Conservation (phyloP, 352 stramenopile genomes). For the Discostella stelligera region DNA sequence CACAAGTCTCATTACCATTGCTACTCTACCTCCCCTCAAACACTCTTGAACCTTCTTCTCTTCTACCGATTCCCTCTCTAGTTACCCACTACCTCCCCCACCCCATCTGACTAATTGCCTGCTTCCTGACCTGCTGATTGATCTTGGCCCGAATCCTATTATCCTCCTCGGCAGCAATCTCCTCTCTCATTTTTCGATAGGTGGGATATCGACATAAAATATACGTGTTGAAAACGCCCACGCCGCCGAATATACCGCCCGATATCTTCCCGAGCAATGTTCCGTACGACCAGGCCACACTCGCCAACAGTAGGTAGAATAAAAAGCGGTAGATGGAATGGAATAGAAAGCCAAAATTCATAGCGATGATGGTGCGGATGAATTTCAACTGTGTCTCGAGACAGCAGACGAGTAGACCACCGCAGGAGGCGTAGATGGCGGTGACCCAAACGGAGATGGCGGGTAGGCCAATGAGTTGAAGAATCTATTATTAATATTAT, state of each 20-base stretch:
- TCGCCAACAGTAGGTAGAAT: constrained; percentile 74
- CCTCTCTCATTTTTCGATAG: constrained; percentile 74
- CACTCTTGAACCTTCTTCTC: too few species aligned
- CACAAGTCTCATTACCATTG: too few species aligned
- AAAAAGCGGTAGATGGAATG: constrained; percentile 71
- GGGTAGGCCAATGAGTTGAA: constrained; percentile 54
- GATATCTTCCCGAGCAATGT: constrained; percentile 56
- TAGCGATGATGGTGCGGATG: constrained; percentile 74
- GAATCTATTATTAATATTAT: too few species aligned
- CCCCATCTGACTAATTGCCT: constrained; percentile 64
- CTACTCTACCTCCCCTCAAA: too few species aligned
- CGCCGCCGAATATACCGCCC: constrained; percentile 35
- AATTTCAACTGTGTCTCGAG: constrained; percentile 82
- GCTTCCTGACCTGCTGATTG: constrained; percentile 69
- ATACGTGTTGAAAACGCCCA: constrained; percentile 76
- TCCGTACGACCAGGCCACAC: constrained; percentile 58
- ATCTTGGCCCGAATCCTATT: constrained; percentile 78
- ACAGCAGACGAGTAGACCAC: constrained; percentile 73
- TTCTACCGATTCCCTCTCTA: too few species aligned
- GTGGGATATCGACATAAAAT: constrained; percentile 72
- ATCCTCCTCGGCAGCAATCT: constrained; percentile 79
- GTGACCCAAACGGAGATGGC: constrained; percentile 57
- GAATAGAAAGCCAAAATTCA: constrained; percentile 82
- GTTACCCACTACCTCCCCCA: constrained; percentile 18
- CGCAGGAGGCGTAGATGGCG: constrained; percentile 68